Evolutionary conservation across 2,329 filamentous ascomycete species (phyloP).

Genomic region (Sporothrix schenckii): DNA sequence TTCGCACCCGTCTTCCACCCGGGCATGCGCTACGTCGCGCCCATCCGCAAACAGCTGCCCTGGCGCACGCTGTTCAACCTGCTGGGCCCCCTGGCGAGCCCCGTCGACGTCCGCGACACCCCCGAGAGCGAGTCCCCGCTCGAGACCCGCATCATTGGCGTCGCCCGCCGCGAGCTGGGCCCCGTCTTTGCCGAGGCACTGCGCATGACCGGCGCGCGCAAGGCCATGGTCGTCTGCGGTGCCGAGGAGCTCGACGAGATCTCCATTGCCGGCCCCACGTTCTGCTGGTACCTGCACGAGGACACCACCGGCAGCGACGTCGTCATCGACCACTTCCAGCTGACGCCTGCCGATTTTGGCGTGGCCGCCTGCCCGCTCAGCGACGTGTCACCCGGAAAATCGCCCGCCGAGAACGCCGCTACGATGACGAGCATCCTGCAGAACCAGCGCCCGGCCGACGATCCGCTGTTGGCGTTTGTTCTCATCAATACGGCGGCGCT

Average conservation of each 20-base stretch:
- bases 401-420: slow-evolving; percentile 81
- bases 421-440: slow-evolving; percentile 78
- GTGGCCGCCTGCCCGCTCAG: slow-evolving; percentile 71
- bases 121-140: slow-evolving; percentile 45
- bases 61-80: slow-evolving; percentile 98
- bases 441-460: slow-evolving; percentile 71
- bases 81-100: slow-evolving; percentile 88
- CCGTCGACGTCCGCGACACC: slow-evolving; percentile 65
- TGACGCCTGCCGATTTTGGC: slow-evolving; percentile 87
- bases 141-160: slow-evolving; percentile 90
- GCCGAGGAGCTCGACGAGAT: slow-evolving; percentile 95
- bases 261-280: slow-evolving; percentile 83
- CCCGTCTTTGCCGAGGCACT: slow-evolving; percentile 87
- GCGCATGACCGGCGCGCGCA: slow-evolving; percentile 71
- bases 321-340: slow-evolving; percentile 72
- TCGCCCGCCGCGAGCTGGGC: slow-evolving; percentile 83
- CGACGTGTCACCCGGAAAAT: slow-evolving; percentile 81
- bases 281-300: slow-evolving; percentile 78
- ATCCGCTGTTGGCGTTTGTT: slow-evolving; percentile 91
- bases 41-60: slow-evolving; percentile 82
- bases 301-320: slow-evolving; percentile 44
- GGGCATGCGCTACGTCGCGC: slow-evolving; percentile 86
- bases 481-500: slow-evolving; percentile 91
- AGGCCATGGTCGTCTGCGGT: slow-evolving; percentile 85
- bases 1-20: slow-evolving; percentile 97